Evolutionary conservation across 331 rosid species (phyloP).

Genomic region (Phaseolus coccineus): DNA sequence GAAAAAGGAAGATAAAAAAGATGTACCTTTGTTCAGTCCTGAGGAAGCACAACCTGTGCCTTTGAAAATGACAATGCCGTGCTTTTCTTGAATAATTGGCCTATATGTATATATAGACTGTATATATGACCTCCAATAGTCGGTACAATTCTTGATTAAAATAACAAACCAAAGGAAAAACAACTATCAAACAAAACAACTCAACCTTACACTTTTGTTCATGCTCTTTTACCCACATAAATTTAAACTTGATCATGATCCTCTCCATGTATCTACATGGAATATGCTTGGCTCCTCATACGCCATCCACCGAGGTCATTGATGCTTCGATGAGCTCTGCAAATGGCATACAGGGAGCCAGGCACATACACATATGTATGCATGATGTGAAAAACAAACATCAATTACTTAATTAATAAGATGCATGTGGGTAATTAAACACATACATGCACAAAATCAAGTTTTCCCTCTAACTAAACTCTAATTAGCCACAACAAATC

Average conservation of each 20-base stretch:
- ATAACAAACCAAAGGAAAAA: not conserved
- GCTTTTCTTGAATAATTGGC: constrained; percentile 40
- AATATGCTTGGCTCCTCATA: constrained; percentile 75
- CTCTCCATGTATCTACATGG: constrained; percentile 47
- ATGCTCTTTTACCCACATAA: not conserved
- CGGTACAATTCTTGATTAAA: not conserved
- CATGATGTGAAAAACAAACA: constrained; percentile 35
- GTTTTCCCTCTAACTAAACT: not conserved
- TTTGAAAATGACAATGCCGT: constrained; percentile 60
- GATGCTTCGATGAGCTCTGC: constrained; percentile 48
- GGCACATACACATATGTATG: constrained; percentile 55
- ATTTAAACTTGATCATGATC: not conserved
- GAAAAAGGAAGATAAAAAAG: constrained; percentile 34
- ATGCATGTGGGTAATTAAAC: not conserved
- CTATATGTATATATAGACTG: not conserved
- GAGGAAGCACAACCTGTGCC: constrained; percentile 55
- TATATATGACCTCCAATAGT: constrained; percentile 12
- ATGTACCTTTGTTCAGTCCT: constrained; percentile 52
- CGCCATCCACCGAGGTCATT: constrained; percentile 55
- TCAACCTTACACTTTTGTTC: not conserved
- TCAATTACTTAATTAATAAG: not conserved
- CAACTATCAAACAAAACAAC: not conserved
- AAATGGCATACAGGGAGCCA: constrained; percentile 79
- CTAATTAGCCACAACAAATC: not conserved
- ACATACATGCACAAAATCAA: not conserved